Evolutionary conservation across 2,329 filamentous ascomycete species (phyloP).

Genomic region (Calonectria pteridis): DNA sequence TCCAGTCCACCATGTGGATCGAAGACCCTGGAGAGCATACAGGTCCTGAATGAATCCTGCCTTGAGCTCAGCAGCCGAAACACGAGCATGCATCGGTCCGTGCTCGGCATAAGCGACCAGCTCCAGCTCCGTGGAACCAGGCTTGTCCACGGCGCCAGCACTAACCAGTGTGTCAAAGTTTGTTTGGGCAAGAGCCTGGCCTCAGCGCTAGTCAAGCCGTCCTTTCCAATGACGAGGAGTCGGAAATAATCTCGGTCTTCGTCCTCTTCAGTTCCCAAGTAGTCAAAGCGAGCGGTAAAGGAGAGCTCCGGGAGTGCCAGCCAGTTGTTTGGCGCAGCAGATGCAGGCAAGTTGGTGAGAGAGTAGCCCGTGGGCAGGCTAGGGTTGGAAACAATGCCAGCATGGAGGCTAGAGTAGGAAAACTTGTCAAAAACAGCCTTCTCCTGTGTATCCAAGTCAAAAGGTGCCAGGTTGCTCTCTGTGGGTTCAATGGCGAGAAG

Average conservation of each 20-base stretch:
- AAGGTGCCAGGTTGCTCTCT: slow-evolving; percentile 45
- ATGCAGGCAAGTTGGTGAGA: slow-evolving; percentile 39
- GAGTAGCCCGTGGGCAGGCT: slow-evolving; percentile 38
- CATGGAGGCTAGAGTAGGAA: slow-evolving; percentile 48
- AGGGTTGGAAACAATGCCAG: slow-evolving; percentile 46
- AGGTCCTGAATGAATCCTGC: slow-evolving; percentile 56
- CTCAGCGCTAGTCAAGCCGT: slow-evolving; percentile 29
- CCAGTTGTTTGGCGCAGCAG: slow-evolving; percentile 36
- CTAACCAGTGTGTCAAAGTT: slow-evolving; percentile 46
- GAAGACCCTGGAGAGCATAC: slow-evolving; percentile 56
- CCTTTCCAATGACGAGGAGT: slow-evolving; percentile 46
- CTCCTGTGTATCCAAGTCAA: slow-evolving; percentile 50
- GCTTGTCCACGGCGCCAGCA: slow-evolving; percentile 39
- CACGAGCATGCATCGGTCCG: slow-evolving; percentile 51
- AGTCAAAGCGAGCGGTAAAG: slow-evolving; percentile 44
- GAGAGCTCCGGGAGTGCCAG: slow-evolving; percentile 36
- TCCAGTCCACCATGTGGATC: slow-evolving; percentile 60
- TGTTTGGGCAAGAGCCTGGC: slow-evolving; percentile 43
- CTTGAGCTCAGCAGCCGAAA: slow-evolving; percentile 49
- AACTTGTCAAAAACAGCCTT: slow-evolving; percentile 50
- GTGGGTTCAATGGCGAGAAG: slow-evolving; percentile 53
- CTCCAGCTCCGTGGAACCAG: slow-evolving; percentile 40
- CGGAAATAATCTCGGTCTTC: slow-evolving; percentile 44
- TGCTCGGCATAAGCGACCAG: slow-evolving; percentile 53
- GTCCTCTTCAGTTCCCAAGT: slow-evolving; percentile 42